Percentiles rank a stretch among this genome's conserved stretches.
phyloP scores from a whole-genome alignment of 1,284 basidiomycete species.

The Marasmius oreades region DNA sequence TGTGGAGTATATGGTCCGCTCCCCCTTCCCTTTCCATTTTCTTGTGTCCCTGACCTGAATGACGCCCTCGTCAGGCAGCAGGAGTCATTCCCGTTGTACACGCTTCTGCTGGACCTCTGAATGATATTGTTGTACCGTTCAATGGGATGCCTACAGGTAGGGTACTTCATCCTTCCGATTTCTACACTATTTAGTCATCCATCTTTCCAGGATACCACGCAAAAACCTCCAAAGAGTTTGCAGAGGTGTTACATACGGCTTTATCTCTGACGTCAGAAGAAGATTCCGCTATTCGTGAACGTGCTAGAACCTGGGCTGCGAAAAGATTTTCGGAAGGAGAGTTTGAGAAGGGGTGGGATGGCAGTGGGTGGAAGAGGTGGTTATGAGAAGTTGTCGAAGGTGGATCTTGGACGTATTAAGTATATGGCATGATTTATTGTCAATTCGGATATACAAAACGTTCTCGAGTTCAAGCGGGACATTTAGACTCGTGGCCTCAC shows the following conservation, averaged over 20 bases:
- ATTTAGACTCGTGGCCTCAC: no score
- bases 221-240: constrained; percentile 64
- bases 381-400: constrained; percentile 1
- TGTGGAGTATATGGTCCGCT: constrained; percentile 91
- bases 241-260: constrained; percentile 63
- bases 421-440: background rate
- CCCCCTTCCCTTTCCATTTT: constrained; percentile 9
- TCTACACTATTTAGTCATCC: background rate
- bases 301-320: constrained; percentile 70
- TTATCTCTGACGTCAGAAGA: constrained; percentile 56
- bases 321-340: constrained; percentile 73
- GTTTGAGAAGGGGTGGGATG: constrained; percentile 75
- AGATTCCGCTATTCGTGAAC: constrained; percentile 57
- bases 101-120: constrained; percentile 87
- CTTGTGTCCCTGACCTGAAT: constrained; percentile 2
- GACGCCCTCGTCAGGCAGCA: constrained; percentile 61
- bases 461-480: no score
- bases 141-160: constrained; percentile 67
- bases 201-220: constrained; percentile 78
- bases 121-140: constrained; percentile 87
- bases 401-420: no score
- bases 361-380: constrained; percentile 53
- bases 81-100: constrained; percentile 92
- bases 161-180: background rate
- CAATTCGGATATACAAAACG: no score